Conservation (phyloP, 768 basidiomycete species). For the Boletus huronensis region DNA sequence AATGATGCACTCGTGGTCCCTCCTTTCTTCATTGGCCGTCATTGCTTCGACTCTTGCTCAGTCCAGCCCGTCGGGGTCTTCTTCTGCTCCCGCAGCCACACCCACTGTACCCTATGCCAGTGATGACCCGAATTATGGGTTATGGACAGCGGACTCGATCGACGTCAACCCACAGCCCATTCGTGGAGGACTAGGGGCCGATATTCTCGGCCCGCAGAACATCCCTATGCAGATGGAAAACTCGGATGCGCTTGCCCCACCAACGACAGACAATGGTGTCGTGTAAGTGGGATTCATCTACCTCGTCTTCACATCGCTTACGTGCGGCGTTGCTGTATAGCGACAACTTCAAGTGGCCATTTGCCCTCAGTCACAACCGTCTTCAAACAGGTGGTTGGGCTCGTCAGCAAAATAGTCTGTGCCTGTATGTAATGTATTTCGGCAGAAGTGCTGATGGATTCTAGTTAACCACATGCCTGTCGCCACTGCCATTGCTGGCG, state of each 20-base stretch:
- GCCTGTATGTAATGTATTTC: not conserved
- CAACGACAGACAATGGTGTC: conserved; percentile 56
- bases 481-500: conserved; percentile 38
- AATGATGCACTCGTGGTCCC: conserved; percentile 30
- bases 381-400: conserved; percentile 66
- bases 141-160: conserved; percentile 34
- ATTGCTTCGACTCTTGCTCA: conserved; percentile 21
- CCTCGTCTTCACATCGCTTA: not conserved
- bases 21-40: conserved; percentile 23
- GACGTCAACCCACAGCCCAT: conserved; percentile 39
- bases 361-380: conserved; percentile 57
- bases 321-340: conserved; percentile 11
- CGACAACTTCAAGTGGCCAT: conserved; percentile 60
- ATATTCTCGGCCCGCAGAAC: conserved; percentile 57
- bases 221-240: conserved; percentile 53
- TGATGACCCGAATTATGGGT: conserved; percentile 43
- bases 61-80: conserved; percentile 15
- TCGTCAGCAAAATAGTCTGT: conserved; percentile 56
- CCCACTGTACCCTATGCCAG: conserved; percentile 46
- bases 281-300: conserved; percentile 32
- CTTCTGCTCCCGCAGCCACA: conserved; percentile 31
- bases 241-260: conserved; percentile 55
- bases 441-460: not conserved
- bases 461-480: conserved; percentile 40
- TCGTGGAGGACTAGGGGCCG: conserved; percentile 42